Base-by-base conservation (phyloP, 495 filamentous ascomycete genomes). In the Penicillium mononematosum region DNA sequence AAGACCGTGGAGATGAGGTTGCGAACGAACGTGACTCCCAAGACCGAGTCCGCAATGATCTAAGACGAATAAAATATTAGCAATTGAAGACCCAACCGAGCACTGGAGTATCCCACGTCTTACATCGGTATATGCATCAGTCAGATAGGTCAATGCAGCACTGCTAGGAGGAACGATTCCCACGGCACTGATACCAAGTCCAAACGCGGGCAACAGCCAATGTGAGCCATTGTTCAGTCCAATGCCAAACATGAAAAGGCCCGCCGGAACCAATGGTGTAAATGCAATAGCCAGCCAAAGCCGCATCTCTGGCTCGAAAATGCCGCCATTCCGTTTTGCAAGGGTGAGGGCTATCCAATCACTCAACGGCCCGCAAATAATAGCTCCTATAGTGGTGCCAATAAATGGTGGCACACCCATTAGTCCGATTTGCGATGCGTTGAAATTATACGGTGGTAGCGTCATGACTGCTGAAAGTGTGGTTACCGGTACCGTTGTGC, bases 251-350 rank as follows among this genome's bases (percentile, higher is more conserved):
- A 29, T 29, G 7, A 29, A 29, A 29, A 29, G 27, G 9, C 27
- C 73, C 6, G 63, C 62, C 6, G 66, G 61, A 25, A 70, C 59
- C 16, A 69, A 58, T 3, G 66, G 64, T 0, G 61, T 50, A 31
- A 68, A 70, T 4, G 64, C 54, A 22, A 64, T 29, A 29, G 53
- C 48, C 1, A 65, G 46, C 65, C 65, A 73, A 14, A 74, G 64
- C 16, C 73, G 67, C 55, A 68, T 69, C 49, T 77, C 74, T 6
- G 71, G 63, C 46, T 78, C 74, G 41, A 65, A 68, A 25, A 76
- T 57, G 9, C 71, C 73, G 2, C 63, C 60, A 25, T 74, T 72
- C 38, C 65, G 58, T 31, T 68, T 67, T 4, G 75, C 62, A 20
- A 65, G 58, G 5, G 45, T 53, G 9, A 75, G 46, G 25, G 62